These are phyloP conservation scores for Corymbia maculata DNA, from an alignment of 345 rosid genomes.

Conservation along the genomic window DNA sequence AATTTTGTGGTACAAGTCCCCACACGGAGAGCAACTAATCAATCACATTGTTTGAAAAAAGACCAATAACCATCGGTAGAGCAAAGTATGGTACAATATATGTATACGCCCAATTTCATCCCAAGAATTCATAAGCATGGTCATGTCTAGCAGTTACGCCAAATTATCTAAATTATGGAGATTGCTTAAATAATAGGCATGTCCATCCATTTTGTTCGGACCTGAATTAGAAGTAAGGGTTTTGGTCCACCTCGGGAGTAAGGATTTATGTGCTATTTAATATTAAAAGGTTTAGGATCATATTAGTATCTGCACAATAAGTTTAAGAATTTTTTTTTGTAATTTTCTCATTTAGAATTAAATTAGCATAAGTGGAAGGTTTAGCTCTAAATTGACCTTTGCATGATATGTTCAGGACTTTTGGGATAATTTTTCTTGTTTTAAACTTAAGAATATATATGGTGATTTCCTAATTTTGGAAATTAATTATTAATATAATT, in stretches of 20 bases:
- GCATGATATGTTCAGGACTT: not conserved
- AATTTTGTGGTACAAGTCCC: not conserved
- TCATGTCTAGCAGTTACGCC: not conserved
- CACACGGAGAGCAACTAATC: not conserved
- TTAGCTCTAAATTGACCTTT: not conserved
- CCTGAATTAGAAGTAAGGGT: not conserved
- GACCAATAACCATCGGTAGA: not conserved
- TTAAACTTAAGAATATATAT: not conserved
- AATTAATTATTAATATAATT: not conserved
- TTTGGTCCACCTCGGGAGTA: not conserved
- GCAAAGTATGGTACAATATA: not conserved
- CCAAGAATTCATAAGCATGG: not conserved
- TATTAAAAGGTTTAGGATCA: accelerated
- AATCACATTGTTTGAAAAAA: not conserved
- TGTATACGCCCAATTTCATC: not conserved
- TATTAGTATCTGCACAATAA: not conserved
- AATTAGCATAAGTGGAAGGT: not conserved
- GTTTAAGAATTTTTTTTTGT: not conserved
- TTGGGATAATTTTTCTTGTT: not conserved
- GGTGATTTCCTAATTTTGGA: not conserved
- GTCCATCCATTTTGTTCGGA: not conserved
- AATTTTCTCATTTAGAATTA: accelerated
- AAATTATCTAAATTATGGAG: not conserved
- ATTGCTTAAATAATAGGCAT: not conserved
- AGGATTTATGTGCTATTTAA: not conserved